Conservation (phyloP, 305 asterid genomes). For the Stenogyne calaminthoides region DNA sequence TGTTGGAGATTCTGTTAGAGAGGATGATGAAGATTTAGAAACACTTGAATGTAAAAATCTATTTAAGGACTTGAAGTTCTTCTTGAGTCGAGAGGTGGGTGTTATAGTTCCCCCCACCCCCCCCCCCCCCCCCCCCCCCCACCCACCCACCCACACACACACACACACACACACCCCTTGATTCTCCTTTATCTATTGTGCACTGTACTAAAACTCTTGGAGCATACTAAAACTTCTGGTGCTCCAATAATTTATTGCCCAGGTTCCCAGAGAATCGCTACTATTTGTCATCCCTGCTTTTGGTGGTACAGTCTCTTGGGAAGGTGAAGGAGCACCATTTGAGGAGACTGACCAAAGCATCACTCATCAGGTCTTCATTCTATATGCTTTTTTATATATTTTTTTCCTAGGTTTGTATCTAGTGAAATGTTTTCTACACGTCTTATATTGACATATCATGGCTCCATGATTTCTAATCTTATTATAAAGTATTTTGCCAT, state of each 20-base stretch:
- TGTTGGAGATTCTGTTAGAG: conserved; percentile 51
- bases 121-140: not conserved
- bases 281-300: conserved; percentile 86
- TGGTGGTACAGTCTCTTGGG: conserved; percentile 98
- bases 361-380: conserved; percentile 74
- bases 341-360: conserved; percentile 80
- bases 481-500: not conserved
- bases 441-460: not conserved
- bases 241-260: conserved; percentile 25
- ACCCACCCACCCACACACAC: no score
- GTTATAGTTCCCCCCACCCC: not conserved
- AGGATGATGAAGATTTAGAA: conserved; percentile 77
- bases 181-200: not conserved
- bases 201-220: not conserved
- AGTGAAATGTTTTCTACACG: not conserved
- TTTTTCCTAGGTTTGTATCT: not conserved
- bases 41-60: conserved; percentile 70
- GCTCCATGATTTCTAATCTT: not conserved
- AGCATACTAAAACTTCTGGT: not conserved
- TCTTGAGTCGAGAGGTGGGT: conserved; percentile 89
- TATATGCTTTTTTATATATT: not conserved
- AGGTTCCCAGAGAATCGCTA: conserved; percentile 96
- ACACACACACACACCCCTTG: no score
- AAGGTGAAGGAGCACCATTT: conserved; percentile 94
- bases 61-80: conserved; percentile 73